phyloP scores from a whole-genome alignment of 2,329 filamentous ascomycete species.

The Stachybotrys chartarum region DNA sequence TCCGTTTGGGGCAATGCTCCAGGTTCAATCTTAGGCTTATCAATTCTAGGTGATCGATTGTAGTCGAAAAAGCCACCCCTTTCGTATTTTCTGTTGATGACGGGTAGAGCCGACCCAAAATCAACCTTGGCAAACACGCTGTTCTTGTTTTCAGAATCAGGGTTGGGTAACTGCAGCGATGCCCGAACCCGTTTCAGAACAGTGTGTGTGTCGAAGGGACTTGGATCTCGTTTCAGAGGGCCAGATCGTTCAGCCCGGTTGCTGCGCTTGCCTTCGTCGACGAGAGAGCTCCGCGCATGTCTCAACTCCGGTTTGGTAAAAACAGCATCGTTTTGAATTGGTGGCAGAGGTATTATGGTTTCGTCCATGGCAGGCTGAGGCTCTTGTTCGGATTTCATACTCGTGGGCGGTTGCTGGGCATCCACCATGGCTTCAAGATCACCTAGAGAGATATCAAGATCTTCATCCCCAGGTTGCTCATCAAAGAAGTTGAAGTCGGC shows the following conservation, averaged over 20 bases:
- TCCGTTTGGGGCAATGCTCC: constrained; percentile 36
- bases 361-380: constrained; percentile 7
- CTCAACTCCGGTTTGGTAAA: constrained; percentile 55
- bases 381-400: constrained; percentile 6
- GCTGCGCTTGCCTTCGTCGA: constrained; percentile 28
- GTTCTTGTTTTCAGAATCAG: constrained; percentile 21
- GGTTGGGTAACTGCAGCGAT: constrained; percentile 24
- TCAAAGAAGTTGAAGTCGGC: constrained; percentile 83
- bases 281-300: constrained; percentile 48
- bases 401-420: constrained; percentile 4
- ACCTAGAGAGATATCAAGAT: constrained; percentile 25
- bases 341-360: constrained; percentile 7
- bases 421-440: constrained; percentile 9
- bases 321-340: constrained; percentile 21
- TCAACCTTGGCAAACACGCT: constrained; percentile 48
- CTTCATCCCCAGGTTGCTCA: constrained; percentile 41
- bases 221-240: constrained; percentile 42
- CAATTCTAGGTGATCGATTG: constrained; percentile 22
- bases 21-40: constrained; percentile 18
- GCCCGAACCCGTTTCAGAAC: constrained; percentile 52
- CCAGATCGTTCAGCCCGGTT: constrained; percentile 21
- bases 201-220: constrained; percentile 50
- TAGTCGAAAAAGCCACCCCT: constrained; percentile 47
- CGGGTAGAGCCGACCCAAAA: constrained; percentile 44
- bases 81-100: constrained; percentile 53